A percentile compares a stretch with the other conserved stretches of the same genome.
Conservation (phyloP, 257 asterid genomes). For the Plantago ovata region DNA sequence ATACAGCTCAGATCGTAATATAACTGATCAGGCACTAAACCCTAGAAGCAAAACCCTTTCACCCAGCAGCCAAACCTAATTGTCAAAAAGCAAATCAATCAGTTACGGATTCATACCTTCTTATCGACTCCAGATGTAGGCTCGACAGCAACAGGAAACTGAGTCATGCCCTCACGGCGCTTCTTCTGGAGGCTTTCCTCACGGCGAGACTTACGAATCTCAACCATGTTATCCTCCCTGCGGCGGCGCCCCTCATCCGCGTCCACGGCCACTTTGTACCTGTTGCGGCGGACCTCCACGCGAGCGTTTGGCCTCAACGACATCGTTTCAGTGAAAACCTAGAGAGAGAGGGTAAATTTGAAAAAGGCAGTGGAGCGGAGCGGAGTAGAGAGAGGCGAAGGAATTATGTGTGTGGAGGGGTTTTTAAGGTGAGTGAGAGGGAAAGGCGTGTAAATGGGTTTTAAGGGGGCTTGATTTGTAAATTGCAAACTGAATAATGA, state of each 20-base stretch:
- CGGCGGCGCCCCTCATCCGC: constrained; percentile 93
- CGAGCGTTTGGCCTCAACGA: constrained; percentile 77
- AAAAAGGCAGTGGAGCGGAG: neutral
- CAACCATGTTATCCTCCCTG: constrained; percentile 94
- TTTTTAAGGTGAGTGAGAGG: constrained; percentile 29
- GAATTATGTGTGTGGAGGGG: neutral
- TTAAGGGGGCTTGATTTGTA: constrained; percentile 26
- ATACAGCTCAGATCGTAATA: neutral
- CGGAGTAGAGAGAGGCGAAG: too few relatives aligned
- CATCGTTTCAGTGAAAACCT: constrained; percentile 29
- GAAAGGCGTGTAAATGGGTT: constrained; percentile 28
- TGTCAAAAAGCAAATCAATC: too few relatives aligned
- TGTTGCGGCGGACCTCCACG: constrained; percentile 74
- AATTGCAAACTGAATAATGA: too few relatives aligned
- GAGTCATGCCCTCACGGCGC: constrained; percentile 80
- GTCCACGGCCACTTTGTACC: constrained; percentile 88
- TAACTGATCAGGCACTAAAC: neutral
- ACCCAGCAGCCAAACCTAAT: too few relatives aligned
- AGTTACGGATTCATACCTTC: constrained; percentile 49
- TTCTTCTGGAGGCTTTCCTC: constrained; percentile 90
- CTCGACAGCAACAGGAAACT: constrained; percentile 42
- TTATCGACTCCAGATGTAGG: constrained; percentile 41
- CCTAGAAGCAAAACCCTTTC: neutral
- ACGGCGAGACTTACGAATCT: constrained; percentile 80
- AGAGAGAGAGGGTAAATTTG: neutral